Percentiles rank a stretch among this genome's conserved stretches.
Evolutionary conservation across 805 yeast species (phyloP).

Genomic region (Yarrowia osloensis): DNA sequence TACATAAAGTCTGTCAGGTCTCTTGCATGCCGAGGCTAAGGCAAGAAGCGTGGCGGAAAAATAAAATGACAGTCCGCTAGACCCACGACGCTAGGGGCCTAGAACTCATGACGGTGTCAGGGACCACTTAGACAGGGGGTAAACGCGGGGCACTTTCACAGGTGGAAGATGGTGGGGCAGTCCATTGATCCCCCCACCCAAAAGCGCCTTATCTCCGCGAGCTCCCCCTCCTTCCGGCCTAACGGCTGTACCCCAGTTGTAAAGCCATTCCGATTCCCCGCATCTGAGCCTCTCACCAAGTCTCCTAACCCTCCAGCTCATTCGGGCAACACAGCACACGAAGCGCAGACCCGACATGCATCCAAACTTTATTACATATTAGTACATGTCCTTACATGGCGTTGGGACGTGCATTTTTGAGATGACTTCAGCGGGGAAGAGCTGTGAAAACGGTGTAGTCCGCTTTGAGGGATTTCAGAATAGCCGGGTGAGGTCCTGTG

Average conservation of each 20-base stretch:
- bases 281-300: constrained; percentile 13
- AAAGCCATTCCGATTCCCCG: constrained; percentile 25
- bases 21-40: constrained; percentile 28
- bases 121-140: not conserved
- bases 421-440: not conserved
- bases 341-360: constrained; percentile 7
- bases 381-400: constrained; percentile 28
- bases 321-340: constrained; percentile 27
- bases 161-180: not conserved
- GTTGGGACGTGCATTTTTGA: not conserved
- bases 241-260: constrained; percentile 28
- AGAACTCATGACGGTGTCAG: not conserved
- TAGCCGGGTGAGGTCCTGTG: no score
- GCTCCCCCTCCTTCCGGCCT: constrained; percentile 7
- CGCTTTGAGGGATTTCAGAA: not conserved
- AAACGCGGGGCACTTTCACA: not conserved
- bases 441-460: not conserved
- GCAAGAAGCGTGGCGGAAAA: constrained; percentile 1
- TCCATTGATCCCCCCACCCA: not conserved
- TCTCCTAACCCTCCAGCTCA: not conserved
- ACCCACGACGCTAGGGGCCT: not conserved
- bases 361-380: constrained; percentile 22
- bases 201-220: not conserved
- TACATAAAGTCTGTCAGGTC: constrained; percentile 1
- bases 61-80: not conserved